Evolutionary conservation across 495 filamentous ascomycete genomes (phyloP).

Genomic region (Penicillium desertorum): DNA sequence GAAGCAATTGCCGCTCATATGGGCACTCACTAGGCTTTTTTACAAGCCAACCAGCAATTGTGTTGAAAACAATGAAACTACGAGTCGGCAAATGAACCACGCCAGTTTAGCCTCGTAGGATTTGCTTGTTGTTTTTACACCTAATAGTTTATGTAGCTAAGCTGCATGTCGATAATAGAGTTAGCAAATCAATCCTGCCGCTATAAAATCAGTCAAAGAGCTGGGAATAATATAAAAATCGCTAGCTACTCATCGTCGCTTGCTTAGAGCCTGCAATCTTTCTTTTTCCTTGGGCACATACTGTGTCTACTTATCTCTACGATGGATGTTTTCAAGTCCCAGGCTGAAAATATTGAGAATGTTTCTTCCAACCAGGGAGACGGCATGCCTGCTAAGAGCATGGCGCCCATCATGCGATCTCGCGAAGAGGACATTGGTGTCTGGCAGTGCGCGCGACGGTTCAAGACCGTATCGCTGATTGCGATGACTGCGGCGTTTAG

Average conservation of each 20-base stretch:
- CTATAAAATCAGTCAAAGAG: background rate
- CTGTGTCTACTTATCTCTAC: background rate
- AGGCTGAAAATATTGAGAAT: slow-evolving; percentile 17
- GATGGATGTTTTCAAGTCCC: slow-evolving; percentile 11
- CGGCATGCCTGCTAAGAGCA: slow-evolving; percentile 1
- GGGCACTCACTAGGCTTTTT: background rate
- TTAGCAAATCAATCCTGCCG: background rate
- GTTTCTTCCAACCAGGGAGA: background rate
- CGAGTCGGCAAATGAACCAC: slow-evolving; percentile 13
- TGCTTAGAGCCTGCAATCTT: too few species aligned
- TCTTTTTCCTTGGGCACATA: background rate
- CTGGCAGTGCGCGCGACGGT: slow-evolving; percentile 30
- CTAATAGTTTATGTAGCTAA: too few species aligned
- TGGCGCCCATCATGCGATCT: slow-evolving; percentile 27
- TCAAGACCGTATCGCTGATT: slow-evolving; percentile 28
- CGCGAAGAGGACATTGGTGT: slow-evolving; percentile 33
- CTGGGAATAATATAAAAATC: background rate
- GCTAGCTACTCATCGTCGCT: background rate
- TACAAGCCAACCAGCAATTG: background rate
- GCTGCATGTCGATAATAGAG: slow-evolving; percentile 4
- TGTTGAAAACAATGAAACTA: background rate
- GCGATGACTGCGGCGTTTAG: slow-evolving; percentile 41
- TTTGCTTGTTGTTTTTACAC: slow-evolving; percentile 1
- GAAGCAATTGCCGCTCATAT: slow-evolving; percentile 13
- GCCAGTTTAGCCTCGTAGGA: background rate